phyloP scores from a whole-genome alignment of 352 stramenopile species.

The Globisporangium camurandrum region DNA sequence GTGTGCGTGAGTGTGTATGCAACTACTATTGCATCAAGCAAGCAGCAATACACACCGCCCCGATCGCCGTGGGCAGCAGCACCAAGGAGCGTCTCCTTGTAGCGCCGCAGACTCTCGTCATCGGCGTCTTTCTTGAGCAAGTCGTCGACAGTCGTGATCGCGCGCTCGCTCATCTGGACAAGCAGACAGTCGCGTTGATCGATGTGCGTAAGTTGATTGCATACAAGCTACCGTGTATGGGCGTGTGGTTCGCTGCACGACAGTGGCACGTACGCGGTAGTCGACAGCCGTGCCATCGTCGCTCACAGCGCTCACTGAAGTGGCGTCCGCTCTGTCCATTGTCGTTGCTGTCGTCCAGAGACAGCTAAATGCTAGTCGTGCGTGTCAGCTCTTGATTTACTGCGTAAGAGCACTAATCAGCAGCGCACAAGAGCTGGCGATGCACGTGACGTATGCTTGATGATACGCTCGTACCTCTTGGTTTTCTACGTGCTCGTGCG shows the following conservation, averaged over 20 bases:
- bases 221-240: neutral
- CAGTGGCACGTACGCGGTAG: conserved; percentile 32
- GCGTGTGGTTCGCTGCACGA: neutral
- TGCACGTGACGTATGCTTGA: no score
- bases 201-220: no score
- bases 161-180: conserved; percentile 54
- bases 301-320: conserved; percentile 22
- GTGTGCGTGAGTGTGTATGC: neutral
- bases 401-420: no score
- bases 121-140: conserved; percentile 71
- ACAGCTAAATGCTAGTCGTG: no score
- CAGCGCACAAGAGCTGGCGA: no score
- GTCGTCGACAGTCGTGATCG: conserved; percentile 57
- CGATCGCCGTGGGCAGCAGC: conserved; percentile 69
- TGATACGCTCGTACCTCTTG: no score
- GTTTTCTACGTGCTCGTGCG: no score
- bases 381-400: no score
- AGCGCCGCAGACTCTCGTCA: conserved; percentile 75
- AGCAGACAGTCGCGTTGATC: no score
- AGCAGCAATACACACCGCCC: conserved; percentile 35
- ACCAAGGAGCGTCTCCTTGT: conserved; percentile 82
- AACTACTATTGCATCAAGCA: no score
- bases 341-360: no score
- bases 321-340: conserved; percentile 14
- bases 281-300: conserved; percentile 22